phyloP scores from a whole-genome alignment of 208 protist genomes.

The Trypanosoma brucei region DNA sequence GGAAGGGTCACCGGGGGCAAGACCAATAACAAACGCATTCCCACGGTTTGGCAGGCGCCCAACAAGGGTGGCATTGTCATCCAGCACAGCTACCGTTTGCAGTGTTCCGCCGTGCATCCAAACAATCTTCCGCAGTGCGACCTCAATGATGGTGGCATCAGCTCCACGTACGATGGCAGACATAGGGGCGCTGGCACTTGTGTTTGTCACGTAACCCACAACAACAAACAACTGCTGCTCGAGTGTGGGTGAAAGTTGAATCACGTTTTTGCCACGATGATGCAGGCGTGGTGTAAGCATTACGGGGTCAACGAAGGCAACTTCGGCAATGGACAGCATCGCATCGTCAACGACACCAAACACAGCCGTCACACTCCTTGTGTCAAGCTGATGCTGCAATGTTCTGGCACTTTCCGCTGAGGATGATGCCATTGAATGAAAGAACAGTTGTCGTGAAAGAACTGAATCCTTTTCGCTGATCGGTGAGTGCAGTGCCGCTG shows the following conservation, averaged over 20 bases:
- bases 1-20: conserved; percentile 10
- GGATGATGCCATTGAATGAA: neutral
- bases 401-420: neutral
- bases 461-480: neutral
- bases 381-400: neutral
- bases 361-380: conserved; percentile 3
- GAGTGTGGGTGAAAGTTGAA: neutral
- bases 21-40: conserved; percentile 18
- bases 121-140: neutral
- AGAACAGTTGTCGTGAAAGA: neutral
- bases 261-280: neutral
- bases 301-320: neutral
- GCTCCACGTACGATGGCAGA: neutral
- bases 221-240: conserved; percentile 3
- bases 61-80: neutral
- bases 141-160: neutral
- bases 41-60: neutral
- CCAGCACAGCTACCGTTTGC: conserved; percentile 2
- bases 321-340: neutral
- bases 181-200: neutral
- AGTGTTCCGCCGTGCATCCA: conserved; percentile 12
- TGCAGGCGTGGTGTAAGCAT: neutral
- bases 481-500: neutral
- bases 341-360: neutral
- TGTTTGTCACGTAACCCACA: neutral